Base-by-base conservation (phyloP, 345 rosid genomes). In the Streptanthus diversifolius region DNA sequence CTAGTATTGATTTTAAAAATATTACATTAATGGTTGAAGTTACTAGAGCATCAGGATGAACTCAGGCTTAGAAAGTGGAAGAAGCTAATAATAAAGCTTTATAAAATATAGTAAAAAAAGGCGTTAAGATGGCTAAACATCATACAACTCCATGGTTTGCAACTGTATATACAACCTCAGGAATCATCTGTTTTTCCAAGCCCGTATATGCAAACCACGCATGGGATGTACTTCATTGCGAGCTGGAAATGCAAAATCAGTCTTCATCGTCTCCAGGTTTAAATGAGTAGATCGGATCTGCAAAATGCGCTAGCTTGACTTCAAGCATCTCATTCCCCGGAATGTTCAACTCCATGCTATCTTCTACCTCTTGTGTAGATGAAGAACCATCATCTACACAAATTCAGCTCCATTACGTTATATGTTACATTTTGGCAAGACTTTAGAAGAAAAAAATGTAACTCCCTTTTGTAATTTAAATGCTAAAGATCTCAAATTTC, bases 291-390 rank as follows among this genome's bases (percentile, higher is more conserved):
- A 71, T 14, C 0, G 77, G 76, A 71, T 77, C 68, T 0, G 72
- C 72, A 58, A 15, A 70, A 6, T 37, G 41, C 2, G 72, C 77
- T 22, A 77, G 61, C 72, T 77, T 71, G 11, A 77, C 73, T 66
- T 77, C 80, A 48, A 77, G 6, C 77, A 77, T 66, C 27, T 71
- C 77, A 13, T 66, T 77, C 63, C 68, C 29, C 3, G 52, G 68
- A 13, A 71, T 39, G 15, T 24, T 65, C 53, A 77, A 10, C 63
- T 65, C 77, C 43, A 44, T 59, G 61, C 1, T 30, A 65, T 5
- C 69, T 37, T 71, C 77, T 41, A 32, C 52, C 41, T 65, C 80
- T 77, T 37, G 41, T 17, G 68, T 39, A 17, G 63, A 30, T 12
- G 72, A 39, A 0, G 55, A 63, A n/a, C 24, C 68, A 40, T 49